Evolutionary conservation across 805 yeast species (phyloP).

Genomic region (Kazachstania africana): DNA sequence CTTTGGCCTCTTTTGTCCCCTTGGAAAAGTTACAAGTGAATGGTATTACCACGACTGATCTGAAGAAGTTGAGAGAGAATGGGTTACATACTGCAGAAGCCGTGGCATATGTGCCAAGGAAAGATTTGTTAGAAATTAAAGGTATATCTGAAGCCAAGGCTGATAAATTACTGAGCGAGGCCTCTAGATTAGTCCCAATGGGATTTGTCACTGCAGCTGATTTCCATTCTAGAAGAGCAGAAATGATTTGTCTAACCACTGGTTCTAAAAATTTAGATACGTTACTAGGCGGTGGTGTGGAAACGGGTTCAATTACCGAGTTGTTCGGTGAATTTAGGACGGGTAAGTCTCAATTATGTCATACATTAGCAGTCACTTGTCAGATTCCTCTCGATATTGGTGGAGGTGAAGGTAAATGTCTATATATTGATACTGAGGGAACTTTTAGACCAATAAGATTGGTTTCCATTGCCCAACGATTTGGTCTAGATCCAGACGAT

Average conservation of each 20-base stretch:
- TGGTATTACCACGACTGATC: conserved; percentile 73
- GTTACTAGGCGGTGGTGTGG: conserved; percentile 89
- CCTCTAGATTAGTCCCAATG: conserved; percentile 80
- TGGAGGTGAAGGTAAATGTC: conserved; percentile 96
- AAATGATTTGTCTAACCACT: conserved; percentile 84
- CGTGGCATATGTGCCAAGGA: conserved; percentile 85
- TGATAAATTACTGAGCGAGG: conserved; percentile 70
- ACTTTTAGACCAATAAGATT: conserved; percentile 89
- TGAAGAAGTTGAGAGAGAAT: conserved; percentile 66
- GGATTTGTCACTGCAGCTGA: conserved; percentile 97
- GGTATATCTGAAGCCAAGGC: conserved; percentile 96
- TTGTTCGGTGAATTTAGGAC: conserved; percentile 96
- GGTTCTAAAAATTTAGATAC: conserved; percentile 93
- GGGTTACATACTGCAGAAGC: conserved; percentile 88
- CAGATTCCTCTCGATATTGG: conserved; percentile 94
- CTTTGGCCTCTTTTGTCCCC: conserved; percentile 26
- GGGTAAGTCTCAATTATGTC: conserved; percentile 94
- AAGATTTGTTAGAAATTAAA: conserved; percentile 61
- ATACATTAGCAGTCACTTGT: conserved; percentile 92
- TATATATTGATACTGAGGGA: conserved; percentile 94
- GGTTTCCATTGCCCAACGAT: conserved; percentile 81
- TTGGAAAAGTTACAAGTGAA: conserved; percentile 44
- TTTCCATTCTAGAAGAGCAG: conserved; percentile 80
- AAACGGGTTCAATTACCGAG: conserved; percentile 94
- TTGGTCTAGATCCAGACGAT: conserved; percentile 83